Base-by-base conservation (phyloP, 345 rosid genomes). In the Bretschneidera sinensis region DNA sequence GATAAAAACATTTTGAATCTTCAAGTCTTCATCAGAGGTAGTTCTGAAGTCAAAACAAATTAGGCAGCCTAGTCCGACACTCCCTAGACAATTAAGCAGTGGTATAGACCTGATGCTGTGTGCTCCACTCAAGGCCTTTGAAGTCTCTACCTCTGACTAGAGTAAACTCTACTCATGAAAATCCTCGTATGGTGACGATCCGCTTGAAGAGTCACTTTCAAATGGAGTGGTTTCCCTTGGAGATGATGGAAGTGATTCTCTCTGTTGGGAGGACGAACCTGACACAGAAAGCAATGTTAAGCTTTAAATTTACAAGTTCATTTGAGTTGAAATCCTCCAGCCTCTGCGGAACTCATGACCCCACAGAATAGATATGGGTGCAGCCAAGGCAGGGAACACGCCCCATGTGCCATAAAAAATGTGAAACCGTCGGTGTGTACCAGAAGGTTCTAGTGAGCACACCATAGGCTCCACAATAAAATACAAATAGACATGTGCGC, bases 161-260 rank as follows among this genome's bases (percentile, higher is more conserved):
- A 39, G 49, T 8, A 20, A 25, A 16, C 67, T 47, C 55, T 76
- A 77, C 34, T 88, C 96, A 0, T 76, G 82, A 54, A 78, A 78
- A 77, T 94, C 99, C 76, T 90, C 96, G 15, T 76, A 90, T 17
- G 97, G 86, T 6, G 95, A 83, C 50, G 95, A 83, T 45, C 81
- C 92, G 48, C 92, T 72, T 16, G 96, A 92, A 43, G 85, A 82
- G 63, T 90, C 97, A 49, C 86, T 83, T 77, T 78, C 91, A 47
- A 78, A 89, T 20, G 81, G 71, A 50, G 86, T 74, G 48, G 76
- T 58, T 63, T 94, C 97, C 72, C 77, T 77, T 24, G 97, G 96
- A 48, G 99, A 87, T 28, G 85, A 78, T 24, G 95, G 90, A 70
- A 84, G 81, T 19, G 89, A 83, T 4, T 90, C 94, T 60, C 78